A percentile compares a stretch with the other conserved stretches of the same genome.
These are phyloP conservation scores for Hemisphaericaspora xylanilytica DNA, from an alignment of 1,139 yeast genomes.

Conservation along the genomic window DNA sequence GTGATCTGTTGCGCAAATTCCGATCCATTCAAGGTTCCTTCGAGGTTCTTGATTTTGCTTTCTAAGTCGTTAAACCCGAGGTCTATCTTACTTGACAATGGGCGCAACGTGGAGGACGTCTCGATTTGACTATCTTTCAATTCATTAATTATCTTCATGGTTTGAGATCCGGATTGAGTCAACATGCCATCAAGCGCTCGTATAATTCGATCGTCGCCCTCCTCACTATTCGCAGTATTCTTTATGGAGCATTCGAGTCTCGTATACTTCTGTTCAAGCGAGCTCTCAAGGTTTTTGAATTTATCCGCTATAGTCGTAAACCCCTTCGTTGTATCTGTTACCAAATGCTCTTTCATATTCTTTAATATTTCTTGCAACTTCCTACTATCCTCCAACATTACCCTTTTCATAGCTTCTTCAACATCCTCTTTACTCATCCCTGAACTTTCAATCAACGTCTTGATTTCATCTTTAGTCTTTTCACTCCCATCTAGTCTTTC, in stretches of 20 bases:
- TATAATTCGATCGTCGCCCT: not conserved
- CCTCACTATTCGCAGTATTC: not conserved
- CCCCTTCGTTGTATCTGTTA: too few species aligned
- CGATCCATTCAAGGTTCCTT: constrained; percentile 15
- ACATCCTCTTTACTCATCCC: not conserved
- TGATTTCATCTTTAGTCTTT: not conserved
- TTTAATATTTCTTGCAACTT: not conserved
- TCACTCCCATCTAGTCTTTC: constrained; percentile 16
- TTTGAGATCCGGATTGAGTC: not conserved
- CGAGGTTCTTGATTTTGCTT: constrained; percentile 4
- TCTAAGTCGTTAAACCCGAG: not conserved
- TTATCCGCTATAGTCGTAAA: too few species aligned
- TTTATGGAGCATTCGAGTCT: not conserved
- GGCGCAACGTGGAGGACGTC: not conserved
- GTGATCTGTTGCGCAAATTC: constrained; percentile 20
- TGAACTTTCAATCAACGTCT: constrained; percentile 1
- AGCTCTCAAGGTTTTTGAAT: too few species aligned
- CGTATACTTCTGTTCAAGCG: not conserved
- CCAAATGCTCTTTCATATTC: not conserved
- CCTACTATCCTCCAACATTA: not conserved
- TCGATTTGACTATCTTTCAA: not conserved
- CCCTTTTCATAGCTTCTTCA: not conserved
- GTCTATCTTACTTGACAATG: not conserved
- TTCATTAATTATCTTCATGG: not conserved
- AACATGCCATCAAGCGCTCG: not conserved